Evolutionary conservation across 768 basidiomycete genomes (phyloP), one percentile per base, ranked within the genome.

Genomic region (Leucocoprinus birnbaumii): DNA sequence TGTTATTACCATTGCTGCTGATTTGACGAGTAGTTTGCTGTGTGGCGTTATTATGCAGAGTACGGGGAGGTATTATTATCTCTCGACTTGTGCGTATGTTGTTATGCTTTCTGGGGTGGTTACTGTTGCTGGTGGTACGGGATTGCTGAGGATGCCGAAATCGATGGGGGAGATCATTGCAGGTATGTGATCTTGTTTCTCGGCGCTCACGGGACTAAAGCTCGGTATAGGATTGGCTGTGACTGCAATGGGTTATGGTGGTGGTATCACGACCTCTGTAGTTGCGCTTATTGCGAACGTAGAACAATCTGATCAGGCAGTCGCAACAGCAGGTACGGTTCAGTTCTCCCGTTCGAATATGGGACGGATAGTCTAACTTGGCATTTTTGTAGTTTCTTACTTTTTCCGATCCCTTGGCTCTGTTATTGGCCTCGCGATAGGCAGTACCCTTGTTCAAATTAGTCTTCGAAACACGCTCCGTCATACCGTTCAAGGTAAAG

Each of bases 341-440:
- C 16, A 5, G 72, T 59, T 18, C 37, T 41, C 55, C 35, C 11
- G 14, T 25, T 19, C 21, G 35, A 18, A 11, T n/a, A 26, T 35
- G 21, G 3, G 5, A 11, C 31, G 38, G 16, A 53, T 7, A 35
- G 37, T 18, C 14, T 18, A 5, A 10, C 45, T 43, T 19, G 25
- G 6, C 43, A 43, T 11, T 18, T 18, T 27, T 26, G 5, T 34
- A 84, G 84, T 81, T 0, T 84, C 82, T 0, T 85, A 85, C 64
- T 80, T 87, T 35, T 86, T 86, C 71, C 80, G 84, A 35, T 84
- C 84, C 5, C 65, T 86, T 9, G 84, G 84, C 2, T 75, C 75
- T 2, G 82, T 86, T 5, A 66, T 85, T 21, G 81, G 82, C 2
- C 62, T 86, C 1, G 82, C 84, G 0, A 63, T 82, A 0, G 79